Percentiles rank a stretch among this genome's conserved stretches.
Evolutionary conservation across 805 yeast species (phyloP).

Genomic region (Wickerhamomyces canadensis): DNA sequence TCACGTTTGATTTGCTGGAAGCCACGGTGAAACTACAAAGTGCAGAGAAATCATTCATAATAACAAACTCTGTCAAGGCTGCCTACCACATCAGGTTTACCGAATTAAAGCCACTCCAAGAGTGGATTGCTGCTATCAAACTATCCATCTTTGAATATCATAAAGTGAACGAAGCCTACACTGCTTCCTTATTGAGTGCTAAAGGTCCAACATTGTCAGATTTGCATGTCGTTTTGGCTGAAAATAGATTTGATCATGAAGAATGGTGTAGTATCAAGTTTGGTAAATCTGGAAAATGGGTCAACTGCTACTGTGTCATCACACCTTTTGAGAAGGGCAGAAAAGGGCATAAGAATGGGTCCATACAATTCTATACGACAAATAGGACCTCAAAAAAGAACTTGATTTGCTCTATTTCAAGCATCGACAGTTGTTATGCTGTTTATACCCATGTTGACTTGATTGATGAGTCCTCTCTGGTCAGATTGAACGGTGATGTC

Average conservation of each 20-base stretch:
- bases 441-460: constrained; percentile 52
- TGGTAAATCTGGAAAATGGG: constrained; percentile 56
- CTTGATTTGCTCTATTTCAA: constrained; percentile 43
- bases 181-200: constrained; percentile 56
- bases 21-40: constrained; percentile 7
- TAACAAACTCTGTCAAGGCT: constrained; percentile 9
- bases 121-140: constrained; percentile 44
- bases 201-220: constrained; percentile 54
- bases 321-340: constrained; percentile 35
- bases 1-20: constrained; percentile 19
- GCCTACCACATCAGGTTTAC: constrained; percentile 21
- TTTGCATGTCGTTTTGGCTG: constrained; percentile 50
- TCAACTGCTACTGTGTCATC: constrained; percentile 45
- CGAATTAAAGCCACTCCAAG: constrained; percentile 7
- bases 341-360: constrained; percentile 34
- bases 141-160: constrained; percentile 53
- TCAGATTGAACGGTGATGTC: constrained; percentile 51
- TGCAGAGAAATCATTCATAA: constrained; percentile 5
- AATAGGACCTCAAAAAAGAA: constrained; percentile 44
- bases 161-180: constrained; percentile 54
- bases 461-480: constrained; percentile 51
- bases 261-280: constrained; percentile 64
- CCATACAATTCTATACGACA: constrained; percentile 46
- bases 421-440: constrained; percentile 42
- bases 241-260: constrained; percentile 38